Conservation (phyloP, 495 filamentous ascomycete species). For the Hypoxylon subgilvum region DNA sequence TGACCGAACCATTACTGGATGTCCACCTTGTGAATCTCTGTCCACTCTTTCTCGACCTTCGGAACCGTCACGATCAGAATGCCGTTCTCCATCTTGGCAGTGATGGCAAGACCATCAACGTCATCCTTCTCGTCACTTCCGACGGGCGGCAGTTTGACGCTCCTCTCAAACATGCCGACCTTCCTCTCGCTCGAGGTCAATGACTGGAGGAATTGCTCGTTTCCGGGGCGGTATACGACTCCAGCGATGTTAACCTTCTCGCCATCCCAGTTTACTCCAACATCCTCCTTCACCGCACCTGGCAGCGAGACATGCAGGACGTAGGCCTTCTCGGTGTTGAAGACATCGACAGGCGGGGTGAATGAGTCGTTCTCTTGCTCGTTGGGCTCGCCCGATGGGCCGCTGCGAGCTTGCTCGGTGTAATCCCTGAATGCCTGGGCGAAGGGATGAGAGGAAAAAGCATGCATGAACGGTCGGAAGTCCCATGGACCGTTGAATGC, state of each 20-base stretch:
- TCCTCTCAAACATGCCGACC: constrained; percentile 75
- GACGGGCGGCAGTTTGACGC: constrained; percentile 61
- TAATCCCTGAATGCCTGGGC: constrained; percentile 50
- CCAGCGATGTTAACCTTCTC: constrained; percentile 73
- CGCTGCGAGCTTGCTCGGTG: constrained; percentile 39
- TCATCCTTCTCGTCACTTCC: constrained; percentile 59
- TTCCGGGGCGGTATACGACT: constrained; percentile 71
- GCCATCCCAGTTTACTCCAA: constrained; percentile 75
- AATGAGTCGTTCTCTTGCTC: constrained; percentile 58
- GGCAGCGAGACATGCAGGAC: constrained; percentile 75
- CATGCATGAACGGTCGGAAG: constrained; percentile 48
- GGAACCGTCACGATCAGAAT: constrained; percentile 70
- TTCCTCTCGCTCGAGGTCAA: constrained; percentile 67
- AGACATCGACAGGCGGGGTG: constrained; percentile 71
- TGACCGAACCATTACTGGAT: constrained; percentile 50
- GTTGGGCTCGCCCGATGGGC: constrained; percentile 32
- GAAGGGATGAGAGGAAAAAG: constrained; percentile 49
- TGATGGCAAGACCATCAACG: constrained; percentile 69
- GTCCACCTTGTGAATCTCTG: constrained; percentile 66
- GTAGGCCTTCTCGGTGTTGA: constrained; percentile 67
- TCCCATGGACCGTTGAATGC: constrained; percentile 42
- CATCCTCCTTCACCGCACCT: constrained; percentile 77
- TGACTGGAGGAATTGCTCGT: constrained; percentile 72
- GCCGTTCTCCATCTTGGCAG: constrained; percentile 67
- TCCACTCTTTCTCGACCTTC: constrained; percentile 67